A percentile compares a stretch with the other conserved stretches of the same genome.
Evolutionary conservation across 345 rosid species (phyloP).

Genomic region (Viola odorata): DNA sequence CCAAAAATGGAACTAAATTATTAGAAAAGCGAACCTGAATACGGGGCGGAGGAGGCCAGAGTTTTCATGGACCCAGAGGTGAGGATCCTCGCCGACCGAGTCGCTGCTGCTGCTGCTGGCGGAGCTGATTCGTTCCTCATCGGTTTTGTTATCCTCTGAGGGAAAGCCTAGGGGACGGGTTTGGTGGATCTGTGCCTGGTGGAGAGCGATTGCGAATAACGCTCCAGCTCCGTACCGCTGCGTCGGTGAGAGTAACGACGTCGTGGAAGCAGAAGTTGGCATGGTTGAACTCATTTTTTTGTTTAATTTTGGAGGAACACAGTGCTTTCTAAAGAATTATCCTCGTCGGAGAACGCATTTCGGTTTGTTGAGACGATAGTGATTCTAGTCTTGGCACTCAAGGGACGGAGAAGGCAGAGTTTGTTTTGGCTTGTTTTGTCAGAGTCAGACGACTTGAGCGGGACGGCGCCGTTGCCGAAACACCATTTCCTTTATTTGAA

Average conservation of each 20-base stretch:
- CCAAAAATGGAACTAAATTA: background rate
- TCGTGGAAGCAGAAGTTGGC: slow-evolving; percentile 24
- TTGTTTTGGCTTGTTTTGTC: too few species aligned
- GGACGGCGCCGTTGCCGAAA: too few species aligned
- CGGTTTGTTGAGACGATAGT: too few species aligned
- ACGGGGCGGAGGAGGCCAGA: slow-evolving; percentile 79
- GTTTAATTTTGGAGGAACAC: background rate
- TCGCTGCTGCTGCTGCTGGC: slow-evolving; percentile 46
- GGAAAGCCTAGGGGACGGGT: slow-evolving; percentile 55
- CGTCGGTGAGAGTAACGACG: slow-evolving; percentile 54
- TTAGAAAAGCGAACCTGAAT: slow-evolving; percentile 46
- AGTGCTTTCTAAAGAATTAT: background rate
- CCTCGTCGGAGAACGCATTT: background rate
- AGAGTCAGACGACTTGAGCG: too few species aligned
- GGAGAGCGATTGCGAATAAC: slow-evolving; percentile 67
- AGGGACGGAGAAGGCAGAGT: too few species aligned
- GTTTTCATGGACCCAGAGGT: slow-evolving; percentile 73
- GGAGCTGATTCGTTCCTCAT: slow-evolving; percentile 37
- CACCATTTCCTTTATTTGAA: too few species aligned
- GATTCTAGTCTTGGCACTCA: too few species aligned
- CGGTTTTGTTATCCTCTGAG: slow-evolving; percentile 19
- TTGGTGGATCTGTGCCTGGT: slow-evolving; percentile 89
- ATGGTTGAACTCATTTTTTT: too few species aligned
- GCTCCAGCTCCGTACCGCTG: slow-evolving; percentile 81
- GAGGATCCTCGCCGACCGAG: slow-evolving; percentile 76